Evolutionary conservation across 2,329 filamentous ascomycete species (phyloP).

Genomic region (Fusarium xylarioides): DNA sequence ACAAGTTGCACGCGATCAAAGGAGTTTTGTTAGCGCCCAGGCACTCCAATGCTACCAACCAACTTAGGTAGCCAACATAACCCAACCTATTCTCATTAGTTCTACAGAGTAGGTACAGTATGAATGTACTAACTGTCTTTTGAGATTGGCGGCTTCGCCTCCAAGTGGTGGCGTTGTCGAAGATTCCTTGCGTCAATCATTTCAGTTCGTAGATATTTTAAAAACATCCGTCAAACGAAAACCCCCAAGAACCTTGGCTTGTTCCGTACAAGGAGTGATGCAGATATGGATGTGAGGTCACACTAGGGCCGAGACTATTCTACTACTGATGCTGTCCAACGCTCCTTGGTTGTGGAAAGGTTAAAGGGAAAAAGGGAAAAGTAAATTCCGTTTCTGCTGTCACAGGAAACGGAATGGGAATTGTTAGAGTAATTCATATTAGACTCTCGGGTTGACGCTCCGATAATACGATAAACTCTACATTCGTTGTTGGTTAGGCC

Average conservation of each 20-base stretch:
- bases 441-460: background rate
- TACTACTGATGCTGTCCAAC: conserved; percentile 5
- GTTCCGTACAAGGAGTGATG: background rate
- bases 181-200: conserved; percentile 11
- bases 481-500: background rate
- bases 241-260: background rate
- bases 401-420: conserved; percentile 27
- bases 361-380: background rate
- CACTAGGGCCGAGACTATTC: conserved; percentile 14
- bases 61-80: background rate
- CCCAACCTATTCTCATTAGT: background rate
- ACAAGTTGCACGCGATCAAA: conserved; percentile 28
- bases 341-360: background rate
- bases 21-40: conserved; percentile 30
- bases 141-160: background rate
- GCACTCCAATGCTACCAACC: conserved; percentile 5
- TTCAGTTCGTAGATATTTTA: background rate
- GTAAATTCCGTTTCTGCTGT: conserved; percentile 4
- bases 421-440: background rate
- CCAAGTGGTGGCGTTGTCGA: conserved; percentile 17
- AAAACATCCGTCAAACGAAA: background rate
- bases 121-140: background rate
- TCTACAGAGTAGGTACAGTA: conserved; percentile 5
- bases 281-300: background rate
- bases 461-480: background rate